Evolutionary conservation across 768 basidiomycete genomes (phyloP), one percentile per base, ranked within the genome.

Genomic region (Leccinum subtestaceum): DNA sequence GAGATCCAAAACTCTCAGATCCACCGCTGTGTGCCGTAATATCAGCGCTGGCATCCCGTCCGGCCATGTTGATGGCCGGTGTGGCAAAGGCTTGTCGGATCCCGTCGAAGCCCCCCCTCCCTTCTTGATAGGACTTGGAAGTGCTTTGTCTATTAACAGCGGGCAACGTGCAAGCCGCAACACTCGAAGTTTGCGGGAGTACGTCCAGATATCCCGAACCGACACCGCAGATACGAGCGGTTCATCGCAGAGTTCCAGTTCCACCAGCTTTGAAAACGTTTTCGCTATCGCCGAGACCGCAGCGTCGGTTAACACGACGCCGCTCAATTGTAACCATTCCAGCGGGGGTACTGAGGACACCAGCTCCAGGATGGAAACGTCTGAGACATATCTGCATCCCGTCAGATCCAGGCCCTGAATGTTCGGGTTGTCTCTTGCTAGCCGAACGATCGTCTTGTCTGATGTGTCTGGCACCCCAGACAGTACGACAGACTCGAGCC

Each of bases 171-270:
- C 86, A 50, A 98, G 75, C 63, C 88, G 85, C 60, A 97, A 70
- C 49, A 81, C 84, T 8, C 91, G 81, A 55, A 98, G 77, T 68
- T 85, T 89, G 62, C 90, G 84, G 48, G 88, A 88, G 72, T 86
- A 91, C 31, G 81, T 79, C 81, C 94, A 89, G n/a, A 97, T 79
- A 67, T 93, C 91, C 38, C 88, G 84, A 34, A 93, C 79, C 0
- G 91, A 85, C 49, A 81, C 70, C 6, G 83, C 81, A 8, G 89
- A 90, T 56, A 97, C 66, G 43, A 85, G 77, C 10, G 83, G 81
- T 60, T 93, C 85, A 66, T 81, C 81, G 66, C 76, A 84, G 38
- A 95, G 75, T 68, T 97, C 94, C 61, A 96, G 77, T 72, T 95
- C 94, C 55, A 89, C 76, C 25, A 97, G 83, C 59, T 83, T 81